Percentiles rank a stretch among this genome's conserved stretches.
Evolutionary conservation across 371 early-diverging fungal species (phyloP).

Genomic region (Chytridium lagenaria): DNA sequence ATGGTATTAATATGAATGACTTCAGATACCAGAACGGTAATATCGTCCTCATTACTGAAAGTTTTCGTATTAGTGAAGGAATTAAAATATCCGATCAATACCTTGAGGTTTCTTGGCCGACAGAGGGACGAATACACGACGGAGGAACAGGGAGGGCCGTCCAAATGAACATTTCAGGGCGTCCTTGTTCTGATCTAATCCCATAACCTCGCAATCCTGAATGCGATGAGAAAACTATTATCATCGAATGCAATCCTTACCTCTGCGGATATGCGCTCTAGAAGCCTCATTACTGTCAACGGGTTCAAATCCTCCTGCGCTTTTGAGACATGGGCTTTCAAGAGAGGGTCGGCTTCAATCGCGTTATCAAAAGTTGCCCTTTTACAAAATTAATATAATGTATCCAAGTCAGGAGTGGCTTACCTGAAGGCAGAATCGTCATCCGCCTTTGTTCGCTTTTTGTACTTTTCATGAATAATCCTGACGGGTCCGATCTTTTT

Average conservation of each 20-base stretch:
- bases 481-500: slow-evolving; percentile 97
- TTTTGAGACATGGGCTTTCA: slow-evolving; percentile 78
- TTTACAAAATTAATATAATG: background rate
- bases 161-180: slow-evolving; percentile 95
- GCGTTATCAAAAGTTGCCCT: slow-evolving; percentile 76
- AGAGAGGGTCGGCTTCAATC: slow-evolving; percentile 70
- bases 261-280: slow-evolving; percentile 86
- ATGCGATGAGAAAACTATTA: background rate
- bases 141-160: slow-evolving; percentile 97
- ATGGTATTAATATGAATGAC: slow-evolving; percentile 93
- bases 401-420: background rate
- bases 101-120: slow-evolving; percentile 88
- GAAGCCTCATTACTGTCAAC: slow-evolving; percentile 81
- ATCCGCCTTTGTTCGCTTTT: slow-evolving; percentile 75
- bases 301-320: slow-evolving; percentile 98
- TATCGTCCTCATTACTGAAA: slow-evolving; percentile 97
- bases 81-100: slow-evolving; percentile 20
- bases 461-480: slow-evolving; percentile 95
- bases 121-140: slow-evolving; percentile 96
- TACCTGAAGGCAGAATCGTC: slow-evolving; percentile 70
- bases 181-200: slow-evolving; percentile 84
- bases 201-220: slow-evolving; percentile 92
- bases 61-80: slow-evolving; percentile 16
- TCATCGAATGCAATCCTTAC: slow-evolving; percentile 35
- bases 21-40: slow-evolving; percentile 98